These are phyloP conservation scores for Stenocarpella maydis DNA, from an alignment of 2,329 filamentous ascomycete species.

Conservation along the genomic window DNA sequence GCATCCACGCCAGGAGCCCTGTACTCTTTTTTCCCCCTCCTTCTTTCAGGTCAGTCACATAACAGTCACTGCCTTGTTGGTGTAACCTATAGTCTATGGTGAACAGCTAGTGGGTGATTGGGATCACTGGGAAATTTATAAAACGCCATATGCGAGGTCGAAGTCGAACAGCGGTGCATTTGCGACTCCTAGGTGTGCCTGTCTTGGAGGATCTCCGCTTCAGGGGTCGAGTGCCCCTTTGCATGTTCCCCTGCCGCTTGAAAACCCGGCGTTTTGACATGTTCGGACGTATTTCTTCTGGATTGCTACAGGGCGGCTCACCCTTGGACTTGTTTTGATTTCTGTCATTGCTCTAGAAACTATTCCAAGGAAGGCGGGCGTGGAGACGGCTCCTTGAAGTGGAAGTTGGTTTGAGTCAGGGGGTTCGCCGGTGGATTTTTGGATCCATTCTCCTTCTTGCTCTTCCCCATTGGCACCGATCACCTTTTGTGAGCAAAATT, in stretches of 20 bases:
- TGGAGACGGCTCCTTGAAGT: background rate
- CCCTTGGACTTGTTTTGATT: background rate
- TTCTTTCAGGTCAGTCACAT: background rate
- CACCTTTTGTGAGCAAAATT: background rate
- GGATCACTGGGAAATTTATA: background rate
- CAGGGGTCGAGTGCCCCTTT: background rate
- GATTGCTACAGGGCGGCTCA: background rate
- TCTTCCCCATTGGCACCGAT: background rate
- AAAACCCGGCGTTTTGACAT: background rate
- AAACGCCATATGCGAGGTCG: conserved; percentile 1
- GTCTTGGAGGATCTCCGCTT: background rate
- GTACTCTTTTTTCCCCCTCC: too few species aligned
- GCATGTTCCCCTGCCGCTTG: background rate
- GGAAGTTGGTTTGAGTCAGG: conserved; percentile 12
- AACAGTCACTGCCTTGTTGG: background rate
- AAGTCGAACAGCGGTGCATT: too few species aligned
- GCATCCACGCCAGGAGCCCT: background rate
- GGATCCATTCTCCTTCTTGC: conserved; percentile 5
- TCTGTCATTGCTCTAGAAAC: background rate
- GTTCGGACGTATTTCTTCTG: background rate
- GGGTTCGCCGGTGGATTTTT: background rate
- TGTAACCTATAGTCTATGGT: background rate
- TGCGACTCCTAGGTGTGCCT: background rate
- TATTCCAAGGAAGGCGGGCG: background rate
- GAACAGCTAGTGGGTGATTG: background rate